A percentile compares a stretch with the other conserved stretches of the same genome.
These are phyloP conservation scores for Euryodendron excelsum DNA, from an alignment of 148 eudicot species.

Conservation along the genomic window DNA sequence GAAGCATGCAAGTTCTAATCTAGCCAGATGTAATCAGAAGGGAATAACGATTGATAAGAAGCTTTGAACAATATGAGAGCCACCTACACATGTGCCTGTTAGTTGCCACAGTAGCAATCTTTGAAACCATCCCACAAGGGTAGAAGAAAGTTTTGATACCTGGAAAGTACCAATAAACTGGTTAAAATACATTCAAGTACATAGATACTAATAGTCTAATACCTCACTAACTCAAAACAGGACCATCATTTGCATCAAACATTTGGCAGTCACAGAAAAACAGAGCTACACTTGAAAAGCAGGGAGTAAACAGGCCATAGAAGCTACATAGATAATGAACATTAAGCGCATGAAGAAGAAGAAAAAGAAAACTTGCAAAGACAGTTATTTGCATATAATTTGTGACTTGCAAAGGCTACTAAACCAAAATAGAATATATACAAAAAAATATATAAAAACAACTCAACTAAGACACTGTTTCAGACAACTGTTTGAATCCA, in stretches of 20 bases:
- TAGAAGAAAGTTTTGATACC: constrained; percentile 79
- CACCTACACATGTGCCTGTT: constrained; percentile 73
- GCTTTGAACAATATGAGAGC: constrained; percentile 15
- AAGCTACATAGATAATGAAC: background rate
- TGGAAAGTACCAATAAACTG: constrained; percentile 34
- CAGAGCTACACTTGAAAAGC: background rate
- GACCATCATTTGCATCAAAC: background rate
- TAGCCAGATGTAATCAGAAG: background rate
- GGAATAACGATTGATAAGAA: background rate
- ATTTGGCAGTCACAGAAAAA: background rate
- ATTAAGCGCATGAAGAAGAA: background rate
- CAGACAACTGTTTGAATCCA: background rate
- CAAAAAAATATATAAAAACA: background rate
- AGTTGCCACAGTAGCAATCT: constrained; percentile 72
- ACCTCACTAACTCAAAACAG: constrained; percentile 8
- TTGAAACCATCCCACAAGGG: constrained; percentile 89
- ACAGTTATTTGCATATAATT: background rate
- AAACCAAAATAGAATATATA: background rate
- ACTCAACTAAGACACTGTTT: background rate
- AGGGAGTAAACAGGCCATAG: background rate
- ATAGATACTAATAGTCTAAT: background rate
- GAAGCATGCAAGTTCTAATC: background rate
- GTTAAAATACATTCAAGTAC: background rate
- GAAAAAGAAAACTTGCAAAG: background rate
- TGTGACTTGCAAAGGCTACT: background rate